Base-by-base conservation (phyloP, 208 protist species). In the Endotrypanum monterogeii region DNA sequence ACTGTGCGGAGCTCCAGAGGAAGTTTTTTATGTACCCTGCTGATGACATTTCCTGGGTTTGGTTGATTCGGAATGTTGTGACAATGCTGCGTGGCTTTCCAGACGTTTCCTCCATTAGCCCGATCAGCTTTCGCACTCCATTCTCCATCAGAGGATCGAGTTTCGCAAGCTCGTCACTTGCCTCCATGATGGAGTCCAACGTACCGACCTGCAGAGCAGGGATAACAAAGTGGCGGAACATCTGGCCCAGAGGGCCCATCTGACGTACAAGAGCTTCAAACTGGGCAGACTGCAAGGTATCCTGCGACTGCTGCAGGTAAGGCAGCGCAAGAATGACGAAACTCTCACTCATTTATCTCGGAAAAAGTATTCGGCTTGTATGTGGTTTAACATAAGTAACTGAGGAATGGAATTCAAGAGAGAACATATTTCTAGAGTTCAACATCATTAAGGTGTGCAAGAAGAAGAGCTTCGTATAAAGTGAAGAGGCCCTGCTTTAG, bases 161-260 rank as follows among this genome's bases (percentile, higher is more conserved):
- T 57, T 95, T 98, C 20, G 78, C 71, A 4, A 98, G 82, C 54
- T 97, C 92, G 73, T 98, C 94, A 62, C 91, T 96, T 37, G 89
- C 89, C 70, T 96, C 92, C 83, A 98, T 94, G 32, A 98, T 74
- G 8, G 90, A 94, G 73, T 98, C 94, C 16, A 98, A 80, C 8
- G 94, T 97, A 61, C 94, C 94, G 8, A 97, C 87, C 66, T 91
- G 93, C 3, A 97, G 77, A 18, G 67, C 80, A 2, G 93, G 93
- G 63, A 95, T 83, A 5, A 88, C 80, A 87, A 97, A 96, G 39
- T 92, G 87, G 62, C 85, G 87, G n/a, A 95, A 81, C 0, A 74
- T 75, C 66, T 94, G 86, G 18, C 87, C 92, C 50, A 88, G 55
- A 28, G 88, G 85, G 20, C 89, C 90, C 70, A 96, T 83, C n/a